A percentile compares a stretch with the other conserved stretches of the same genome.
Evolutionary conservation across 345 rosid species (phyloP).

Genomic region (Gossypium mustelinum): DNA sequence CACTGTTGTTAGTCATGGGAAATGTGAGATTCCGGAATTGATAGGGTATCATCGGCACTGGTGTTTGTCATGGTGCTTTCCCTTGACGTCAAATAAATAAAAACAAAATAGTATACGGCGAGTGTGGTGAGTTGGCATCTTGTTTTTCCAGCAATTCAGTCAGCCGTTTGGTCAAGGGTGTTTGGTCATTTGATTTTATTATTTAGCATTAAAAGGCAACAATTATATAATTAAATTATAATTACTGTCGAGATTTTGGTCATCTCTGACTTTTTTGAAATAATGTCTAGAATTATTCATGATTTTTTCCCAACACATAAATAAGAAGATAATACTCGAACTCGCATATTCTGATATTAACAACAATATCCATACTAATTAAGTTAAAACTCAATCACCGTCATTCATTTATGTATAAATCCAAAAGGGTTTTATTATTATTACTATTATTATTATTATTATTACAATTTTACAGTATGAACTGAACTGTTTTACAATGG

Average conservation of each 20-base stretch:
- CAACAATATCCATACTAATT: no score
- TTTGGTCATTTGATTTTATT: background rate
- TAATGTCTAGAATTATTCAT: no score
- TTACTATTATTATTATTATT: no score
- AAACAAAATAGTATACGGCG: conserved; percentile 6
- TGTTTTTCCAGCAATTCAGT: background rate
- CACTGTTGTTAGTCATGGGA: background rate
- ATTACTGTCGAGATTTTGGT: background rate
- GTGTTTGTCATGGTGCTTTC: background rate
- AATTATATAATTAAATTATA: background rate
- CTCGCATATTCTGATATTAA: accelerated
- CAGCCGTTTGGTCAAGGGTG: background rate
- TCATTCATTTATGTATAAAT: no score
- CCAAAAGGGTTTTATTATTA: no score
- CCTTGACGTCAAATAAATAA: background rate
- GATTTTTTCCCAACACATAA: no score
- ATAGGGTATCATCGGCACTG: background rate
- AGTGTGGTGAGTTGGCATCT: background rate
- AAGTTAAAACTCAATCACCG: accelerated
- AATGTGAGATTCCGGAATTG: background rate
- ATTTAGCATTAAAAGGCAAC: background rate
- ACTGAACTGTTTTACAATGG: no score
- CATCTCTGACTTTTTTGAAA: no score
- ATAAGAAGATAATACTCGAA: no score
- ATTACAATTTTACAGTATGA: no score